A percentile compares a stretch with the other conserved stretches of the same genome.
Conservation (phyloP, 352 stramenopile genomes). For the Pythium vanterpoolii region DNA sequence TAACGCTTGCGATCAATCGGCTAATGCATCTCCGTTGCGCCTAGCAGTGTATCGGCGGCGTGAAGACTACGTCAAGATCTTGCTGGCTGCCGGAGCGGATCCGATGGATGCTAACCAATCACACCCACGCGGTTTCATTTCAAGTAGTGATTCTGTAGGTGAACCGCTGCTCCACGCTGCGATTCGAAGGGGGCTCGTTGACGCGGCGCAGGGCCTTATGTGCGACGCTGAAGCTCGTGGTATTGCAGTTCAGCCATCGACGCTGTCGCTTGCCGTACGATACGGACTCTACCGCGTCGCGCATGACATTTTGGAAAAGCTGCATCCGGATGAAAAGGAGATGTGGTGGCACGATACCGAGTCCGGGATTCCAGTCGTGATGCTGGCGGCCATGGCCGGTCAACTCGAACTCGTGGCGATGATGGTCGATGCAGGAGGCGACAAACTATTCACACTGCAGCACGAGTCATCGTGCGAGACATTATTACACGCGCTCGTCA, state of each 20-base stretch:
- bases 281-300: constrained; percentile 58
- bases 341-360: constrained; percentile 48
- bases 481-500: constrained; percentile 8
- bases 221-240: neutral
- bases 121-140: neutral
- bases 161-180: neutral
- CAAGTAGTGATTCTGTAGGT: neutral
- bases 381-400: constrained; percentile 50
- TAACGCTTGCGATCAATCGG: constrained; percentile 29
- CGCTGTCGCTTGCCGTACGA: constrained; percentile 47
- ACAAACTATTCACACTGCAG: neutral
- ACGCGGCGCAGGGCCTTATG: neutral
- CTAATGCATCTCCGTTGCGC: constrained; percentile 56
- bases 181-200: constrained; percentile 4
- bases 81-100: constrained; percentile 22
- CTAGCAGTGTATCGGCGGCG: constrained; percentile 50
- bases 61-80: constrained; percentile 46
- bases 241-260: neutral
- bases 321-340: neutral
- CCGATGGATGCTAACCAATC: neutral
- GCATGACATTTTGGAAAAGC: constrained; percentile 17
- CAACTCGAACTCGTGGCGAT: constrained; percentile 57
- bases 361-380: constrained; percentile 35
- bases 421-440: constrained; percentile 36
- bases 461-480: neutral